Base-by-base conservation (phyloP, 441 rosid genomes). In the Arabidopsis lyrata region DNA sequence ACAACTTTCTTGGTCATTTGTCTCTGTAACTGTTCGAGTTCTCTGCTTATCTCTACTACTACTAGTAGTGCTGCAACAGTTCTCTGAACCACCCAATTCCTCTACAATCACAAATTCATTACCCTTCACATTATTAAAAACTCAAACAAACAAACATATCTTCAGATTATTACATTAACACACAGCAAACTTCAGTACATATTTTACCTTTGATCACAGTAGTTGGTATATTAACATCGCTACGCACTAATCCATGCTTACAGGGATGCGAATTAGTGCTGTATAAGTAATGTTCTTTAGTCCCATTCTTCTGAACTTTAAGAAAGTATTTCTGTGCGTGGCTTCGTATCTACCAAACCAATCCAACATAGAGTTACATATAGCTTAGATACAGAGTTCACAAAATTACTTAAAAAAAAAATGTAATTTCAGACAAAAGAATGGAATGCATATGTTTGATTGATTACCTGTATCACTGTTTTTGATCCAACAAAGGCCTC, bases 401-500 rank as follows among this genome's bases (percentile, higher is more conserved):
- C 3, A 8, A 14, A 42, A 5, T 6, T 42, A 42, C 48, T 42
- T 42, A 14, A 1, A 22, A 22, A 22, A 22, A 4, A 5, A 22
- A 14, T 42, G 48, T 14, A 14, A n/a, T 13, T 14, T 13, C 48
- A 42, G 48, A 42, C 16, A 42, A 2, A 0, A 14, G 13, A n/a
- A 32, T 18, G 16, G 13, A 36, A 35, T 47, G 42, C 16, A 50
- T 2, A 24, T 10, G 41, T 50, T 12, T 9, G 57, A 64, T 18
- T 12, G 60, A 16, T 57, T 86, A 91, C 98, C 94, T 93, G 98
- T 61, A 91, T 93, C 70, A 91, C 96, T 14, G 95, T 86, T 82
- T 93, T 93, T 14, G 98, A 90, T 66, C 97, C 97, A 56, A 93
- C 84, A 81, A 90, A 93, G 20, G 98, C 97, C 79, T 88, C 95